Base-by-base conservation (phyloP, 148 eudicot species). In the Heliosperma pusillum region DNA sequence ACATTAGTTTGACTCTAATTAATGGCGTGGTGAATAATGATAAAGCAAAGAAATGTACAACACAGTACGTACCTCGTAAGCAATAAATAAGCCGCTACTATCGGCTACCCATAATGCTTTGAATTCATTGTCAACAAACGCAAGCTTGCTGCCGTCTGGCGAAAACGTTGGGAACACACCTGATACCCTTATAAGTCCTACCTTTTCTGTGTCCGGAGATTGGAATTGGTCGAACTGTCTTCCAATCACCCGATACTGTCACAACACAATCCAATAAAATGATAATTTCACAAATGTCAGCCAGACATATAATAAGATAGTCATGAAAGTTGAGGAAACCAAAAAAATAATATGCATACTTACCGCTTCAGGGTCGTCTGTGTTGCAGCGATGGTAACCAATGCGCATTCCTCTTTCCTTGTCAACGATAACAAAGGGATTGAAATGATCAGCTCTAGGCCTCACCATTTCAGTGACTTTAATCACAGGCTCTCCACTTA, bases 301-400 rank as follows among this genome's bases (percentile, higher is more conserved):
- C 19, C 55, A 36, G 9, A 5, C 42, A 36, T 7, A 36, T 7
- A 6, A 36, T 36, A 36, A 36, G 42, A 6, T 0, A 33, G 5
- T 33, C 36, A 33, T 33, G 36, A 33, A 33, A 2, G n/a, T n/a
- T n/a, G n/a, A 33, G 40, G 4, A 33, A 33, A 33, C 3, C 3
- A 2, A 7, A 36, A 36, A 36, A 36, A 36, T 33, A 33, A 1
- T 7, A 36, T 36, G 6, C 6, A 33, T 21, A 11, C 63, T 10
- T 66, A 75, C 78, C 40, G 72, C 78, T 1, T 75, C 70, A 66
- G 30, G 65, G 24, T 75, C 53, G 1, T 76, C 66, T 0, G 45
- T 58, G 12, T 76, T 53, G 42, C 76, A 64, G 29, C 70, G 80
- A 71, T 77, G 80, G n/a, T 77, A 71, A 5, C 80, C 69, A 21